Conservation (phyloP, 805 yeast species). For the Candida multigemmis region DNA sequence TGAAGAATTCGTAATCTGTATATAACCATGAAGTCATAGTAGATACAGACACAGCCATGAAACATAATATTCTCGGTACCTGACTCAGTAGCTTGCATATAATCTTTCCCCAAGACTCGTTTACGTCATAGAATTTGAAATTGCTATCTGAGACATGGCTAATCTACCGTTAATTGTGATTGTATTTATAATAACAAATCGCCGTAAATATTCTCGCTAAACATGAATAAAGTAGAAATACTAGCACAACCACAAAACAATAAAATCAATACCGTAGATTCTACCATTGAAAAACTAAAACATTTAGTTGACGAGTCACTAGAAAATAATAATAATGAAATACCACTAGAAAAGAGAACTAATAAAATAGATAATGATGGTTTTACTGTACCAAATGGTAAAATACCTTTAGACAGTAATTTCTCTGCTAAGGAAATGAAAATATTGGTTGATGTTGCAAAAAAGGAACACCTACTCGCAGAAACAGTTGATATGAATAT, state of each 20-base stretch:
- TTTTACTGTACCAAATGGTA: slow-evolving; percentile 26
- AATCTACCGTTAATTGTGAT: background rate
- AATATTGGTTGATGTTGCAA: slow-evolving; percentile 19
- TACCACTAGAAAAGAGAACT: slow-evolving; percentile 1
- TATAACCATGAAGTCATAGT: too few species aligned
- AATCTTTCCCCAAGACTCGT: too few species aligned
- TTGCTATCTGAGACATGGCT: background rate
- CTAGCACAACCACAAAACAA: slow-evolving; percentile 14
- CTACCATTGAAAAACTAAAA: slow-evolving; percentile 16
- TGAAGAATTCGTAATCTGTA: too few species aligned
- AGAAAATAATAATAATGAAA: slow-evolving; percentile 3
- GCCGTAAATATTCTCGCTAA: too few species aligned
- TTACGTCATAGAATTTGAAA: slow-evolving; percentile 2
- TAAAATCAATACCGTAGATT: slow-evolving; percentile 3
- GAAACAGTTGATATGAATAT: slow-evolving; percentile 17
- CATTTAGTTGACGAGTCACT: slow-evolving; percentile 13
- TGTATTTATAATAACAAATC: too few species aligned
- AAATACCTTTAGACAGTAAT: slow-evolving; percentile 32
- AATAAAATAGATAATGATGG: slow-evolving; percentile 22
- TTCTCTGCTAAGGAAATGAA: slow-evolving; percentile 25
- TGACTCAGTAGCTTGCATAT: too few species aligned
- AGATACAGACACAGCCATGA: too few species aligned
- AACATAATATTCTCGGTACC: too few species aligned
- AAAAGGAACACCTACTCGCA: slow-evolving; percentile 18
- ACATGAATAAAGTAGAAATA: slow-evolving; percentile 12